Evolutionary conservation across 305 asterid genomes (phyloP), one percentile per base, ranked within the genome.

Genomic region (Petunia hybrid): DNA sequence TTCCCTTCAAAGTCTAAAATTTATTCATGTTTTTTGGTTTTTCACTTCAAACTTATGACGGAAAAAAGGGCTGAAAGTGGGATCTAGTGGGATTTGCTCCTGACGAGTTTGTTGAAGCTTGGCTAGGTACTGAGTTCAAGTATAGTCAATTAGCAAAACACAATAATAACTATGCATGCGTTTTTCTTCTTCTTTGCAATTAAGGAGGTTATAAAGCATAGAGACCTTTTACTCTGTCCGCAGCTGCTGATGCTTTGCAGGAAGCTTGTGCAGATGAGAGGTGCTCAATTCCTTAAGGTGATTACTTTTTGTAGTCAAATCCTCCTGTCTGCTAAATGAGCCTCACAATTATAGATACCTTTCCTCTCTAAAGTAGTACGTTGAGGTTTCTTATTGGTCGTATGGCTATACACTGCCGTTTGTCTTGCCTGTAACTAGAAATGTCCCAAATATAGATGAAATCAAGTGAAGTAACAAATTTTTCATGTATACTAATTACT

Each of bases 231-330:
- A 94, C 94, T 45, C 43, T 89, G 79, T 84, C 82, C 83, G 92
- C 93, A 57, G 98, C 98, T 78, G 88, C 88, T 67, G 94, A 90
- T 79, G 95, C 97, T 59, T 85, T 94, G 73, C 97, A 94, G 82
- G 96, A 90, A 80, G 96, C 96, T 66, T 91, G 96, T 80, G 95
- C 89, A 84, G 90, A 94, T 69, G 97, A 94, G 84, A 92, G 95
- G 80, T 78, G 89, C 94, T 94, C 81, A 89, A 88, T 86, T 89
- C 95, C 79, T 88, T 94, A 80, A 87, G 97, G 98, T 94, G 65
- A 80, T 42, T 4, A 10, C 53, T 35, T 55, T 75, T 45, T 46
- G 0, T 35, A 22, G 1, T n/a, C 55, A 2, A 22, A 22, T 6
- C 62, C 2, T 64, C 40, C 48, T 67, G 57, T 76, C 4, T 7